phyloP scores from a whole-genome alignment of 2,329 filamentous ascomycete species.

The Aspergillus cejpii region DNA sequence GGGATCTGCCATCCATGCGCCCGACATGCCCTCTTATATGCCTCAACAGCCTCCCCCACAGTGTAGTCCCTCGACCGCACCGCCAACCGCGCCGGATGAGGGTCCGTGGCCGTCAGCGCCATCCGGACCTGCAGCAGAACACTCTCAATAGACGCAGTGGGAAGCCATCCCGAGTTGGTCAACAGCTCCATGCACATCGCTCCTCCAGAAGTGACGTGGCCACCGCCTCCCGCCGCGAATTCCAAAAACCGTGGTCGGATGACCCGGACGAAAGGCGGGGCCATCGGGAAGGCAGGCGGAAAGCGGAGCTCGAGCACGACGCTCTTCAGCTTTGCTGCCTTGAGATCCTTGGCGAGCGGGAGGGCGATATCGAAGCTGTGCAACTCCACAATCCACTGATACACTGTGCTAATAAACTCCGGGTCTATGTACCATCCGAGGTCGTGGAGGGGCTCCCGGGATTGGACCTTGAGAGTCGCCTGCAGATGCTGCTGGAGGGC shows the following conservation, averaged over 20 bases:
- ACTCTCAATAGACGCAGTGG: slow-evolving; percentile 65
- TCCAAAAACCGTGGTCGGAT: slow-evolving; percentile 71
- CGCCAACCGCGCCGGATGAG: slow-evolving; percentile 63
- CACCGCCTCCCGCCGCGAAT: slow-evolving; percentile 67
- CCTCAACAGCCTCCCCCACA: slow-evolving; percentile 63
- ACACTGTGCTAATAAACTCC: slow-evolving; percentile 62
- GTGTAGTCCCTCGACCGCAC: slow-evolving; percentile 50
- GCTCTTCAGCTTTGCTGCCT: slow-evolving; percentile 53
- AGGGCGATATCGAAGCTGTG: slow-evolving; percentile 68
- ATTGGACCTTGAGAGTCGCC: slow-evolving; percentile 58
- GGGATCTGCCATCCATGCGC: slow-evolving; percentile 70
- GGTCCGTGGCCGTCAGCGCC: slow-evolving; percentile 64
- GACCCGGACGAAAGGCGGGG: slow-evolving; percentile 77
- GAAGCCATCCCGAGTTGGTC: slow-evolving; percentile 75
- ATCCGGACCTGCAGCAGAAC: slow-evolving; percentile 74
- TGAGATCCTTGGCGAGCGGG: slow-evolving; percentile 70
- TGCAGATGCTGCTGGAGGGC: slow-evolving; percentile 60
- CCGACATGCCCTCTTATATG: slow-evolving; percentile 62
- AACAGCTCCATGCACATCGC: slow-evolving; percentile 80
- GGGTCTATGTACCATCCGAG: slow-evolving; percentile 79
- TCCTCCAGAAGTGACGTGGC: slow-evolving; percentile 77
- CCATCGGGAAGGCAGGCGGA: slow-evolving; percentile 65
- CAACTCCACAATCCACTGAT: slow-evolving; percentile 86
- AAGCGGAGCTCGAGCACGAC: slow-evolving; percentile 79
- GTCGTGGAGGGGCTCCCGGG: slow-evolving; percentile 53